Evolutionary conservation across 1,284 basidiomycete species (phyloP).

Genomic region (Apiotrichum veenhuisii): DNA sequence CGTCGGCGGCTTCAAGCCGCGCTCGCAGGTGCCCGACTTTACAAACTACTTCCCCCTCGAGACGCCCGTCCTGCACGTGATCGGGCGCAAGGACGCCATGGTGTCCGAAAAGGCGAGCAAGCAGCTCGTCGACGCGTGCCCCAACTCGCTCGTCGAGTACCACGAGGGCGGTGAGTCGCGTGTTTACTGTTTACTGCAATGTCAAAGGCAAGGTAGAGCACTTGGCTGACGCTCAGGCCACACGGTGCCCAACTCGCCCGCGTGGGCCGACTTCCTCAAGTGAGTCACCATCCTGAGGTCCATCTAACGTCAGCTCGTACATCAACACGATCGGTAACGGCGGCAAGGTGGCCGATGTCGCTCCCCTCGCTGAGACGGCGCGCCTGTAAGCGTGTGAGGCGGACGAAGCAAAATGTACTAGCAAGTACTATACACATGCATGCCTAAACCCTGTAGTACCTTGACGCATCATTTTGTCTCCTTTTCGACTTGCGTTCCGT

Average conservation of each 20-base stretch:
- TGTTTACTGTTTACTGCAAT: too few species aligned
- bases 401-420: too few species aligned
- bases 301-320: background rate
- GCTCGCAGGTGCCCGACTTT: conserved; percentile 51
- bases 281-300: background rate
- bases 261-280: background rate
- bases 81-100: conserved; percentile 76
- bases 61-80: conserved; percentile 63
- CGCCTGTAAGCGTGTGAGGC: background rate
- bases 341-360: background rate
- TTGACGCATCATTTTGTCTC: too few species aligned
- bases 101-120: conserved; percentile 68
- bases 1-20: conserved; percentile 48
- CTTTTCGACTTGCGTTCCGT: too few species aligned
- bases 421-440: too few species aligned
- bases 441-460: too few species aligned
- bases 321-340: background rate
- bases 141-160: conserved; percentile 38
- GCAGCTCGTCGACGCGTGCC: conserved; percentile 60
- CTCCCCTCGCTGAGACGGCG: background rate
- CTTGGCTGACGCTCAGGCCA: background rate
- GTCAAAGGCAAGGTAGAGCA: too few species aligned
- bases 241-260: background rate
- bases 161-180: conserved; percentile 43
- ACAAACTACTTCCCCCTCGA: conserved; percentile 47